Percentiles rank a stretch among this genome's conserved stretches.
These are phyloP conservation scores for Cyclotella distinguenda DNA, from an alignment of 108 stramenopile species.

Conservation along the genomic window DNA sequence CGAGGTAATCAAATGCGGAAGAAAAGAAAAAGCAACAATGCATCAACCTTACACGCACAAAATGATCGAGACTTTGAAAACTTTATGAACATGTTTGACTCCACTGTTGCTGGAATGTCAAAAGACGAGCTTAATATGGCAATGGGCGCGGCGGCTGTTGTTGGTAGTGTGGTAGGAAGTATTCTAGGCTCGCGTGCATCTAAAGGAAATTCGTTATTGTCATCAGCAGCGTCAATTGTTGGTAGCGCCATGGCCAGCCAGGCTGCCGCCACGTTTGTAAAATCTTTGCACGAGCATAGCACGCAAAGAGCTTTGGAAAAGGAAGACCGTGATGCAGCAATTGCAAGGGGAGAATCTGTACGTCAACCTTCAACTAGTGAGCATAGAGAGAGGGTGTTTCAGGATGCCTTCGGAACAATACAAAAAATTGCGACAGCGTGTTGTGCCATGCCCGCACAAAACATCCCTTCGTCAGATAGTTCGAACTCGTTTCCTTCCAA, in stretches of 20 bases:
- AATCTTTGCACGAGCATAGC: conserved; percentile 58
- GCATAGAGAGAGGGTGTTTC: conserved; percentile 19
- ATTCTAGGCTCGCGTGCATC: conserved; percentile 45
- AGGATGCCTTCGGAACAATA: conserved; percentile 23
- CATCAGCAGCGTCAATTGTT: conserved; percentile 50
- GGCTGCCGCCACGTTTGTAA: conserved; percentile 49
- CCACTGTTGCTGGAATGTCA: conserved; percentile 65
- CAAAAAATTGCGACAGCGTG: conserved; percentile 17
- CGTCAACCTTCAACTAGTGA: conserved; percentile 35
- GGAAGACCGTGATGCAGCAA: conserved; percentile 46
- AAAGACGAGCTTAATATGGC: conserved; percentile 66
- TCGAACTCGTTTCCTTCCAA: no score
- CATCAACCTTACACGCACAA: not conserved
- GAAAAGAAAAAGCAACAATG: not conserved
- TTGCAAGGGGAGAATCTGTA: conserved; percentile 54
- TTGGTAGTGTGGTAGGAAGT: conserved; percentile 60
- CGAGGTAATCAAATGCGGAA: conserved; percentile 1
- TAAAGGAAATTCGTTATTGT: conserved; percentile 42
- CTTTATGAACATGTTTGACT: conserved; percentile 66
- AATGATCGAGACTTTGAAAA: conserved; percentile 47
- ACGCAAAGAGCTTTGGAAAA: conserved; percentile 55
- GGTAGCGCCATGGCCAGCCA: conserved; percentile 65
- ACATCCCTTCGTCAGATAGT: not conserved
- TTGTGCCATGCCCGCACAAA: not conserved
- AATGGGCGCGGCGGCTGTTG: conserved; percentile 53